These are phyloP conservation scores for Wallacemonas sp. DNA, from an alignment of 208 protist species.

Conservation along the genomic window DNA sequence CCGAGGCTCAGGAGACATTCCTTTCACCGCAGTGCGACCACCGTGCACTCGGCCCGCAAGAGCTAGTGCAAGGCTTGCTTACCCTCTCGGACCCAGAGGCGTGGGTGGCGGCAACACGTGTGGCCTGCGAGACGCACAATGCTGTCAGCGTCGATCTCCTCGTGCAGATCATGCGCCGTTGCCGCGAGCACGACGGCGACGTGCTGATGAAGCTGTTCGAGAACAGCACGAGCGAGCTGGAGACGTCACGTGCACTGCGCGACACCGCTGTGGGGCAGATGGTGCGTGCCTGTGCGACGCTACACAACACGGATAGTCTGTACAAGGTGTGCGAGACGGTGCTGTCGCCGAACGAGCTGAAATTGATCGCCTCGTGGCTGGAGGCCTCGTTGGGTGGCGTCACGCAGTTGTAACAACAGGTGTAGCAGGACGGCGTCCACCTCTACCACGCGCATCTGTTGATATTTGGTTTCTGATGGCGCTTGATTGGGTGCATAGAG, in stretches of 20 bases:
- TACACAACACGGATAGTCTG: constrained; percentile 30
- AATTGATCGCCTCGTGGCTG: constrained; percentile 51
- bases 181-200: constrained; percentile 49
- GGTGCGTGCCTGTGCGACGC: constrained; percentile 20
- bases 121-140: constrained; percentile 34
- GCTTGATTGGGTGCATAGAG: not conserved
- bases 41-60: constrained; percentile 42
- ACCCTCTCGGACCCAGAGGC: constrained; percentile 35
- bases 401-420: not conserved
- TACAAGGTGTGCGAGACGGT: constrained; percentile 41
- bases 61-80: constrained; percentile 61
- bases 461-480: not conserved
- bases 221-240: constrained; percentile 63
- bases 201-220: constrained; percentile 23
- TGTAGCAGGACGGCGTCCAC: too few relatives aligned
- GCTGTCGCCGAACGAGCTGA: constrained; percentile 43
- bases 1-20: constrained; percentile 44
- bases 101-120: constrained; percentile 58
- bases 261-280: constrained; percentile 53
- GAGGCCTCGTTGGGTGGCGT: constrained; percentile 4
- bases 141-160: constrained; percentile 52
- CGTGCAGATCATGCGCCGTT: constrained; percentile 65
- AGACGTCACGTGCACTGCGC: constrained; percentile 37
- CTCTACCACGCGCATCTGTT: too few relatives aligned
- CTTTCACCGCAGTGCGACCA: constrained; percentile 33